Conservation (phyloP, 352 stramenopile species). For the Phytophthora cryptogea region DNA sequence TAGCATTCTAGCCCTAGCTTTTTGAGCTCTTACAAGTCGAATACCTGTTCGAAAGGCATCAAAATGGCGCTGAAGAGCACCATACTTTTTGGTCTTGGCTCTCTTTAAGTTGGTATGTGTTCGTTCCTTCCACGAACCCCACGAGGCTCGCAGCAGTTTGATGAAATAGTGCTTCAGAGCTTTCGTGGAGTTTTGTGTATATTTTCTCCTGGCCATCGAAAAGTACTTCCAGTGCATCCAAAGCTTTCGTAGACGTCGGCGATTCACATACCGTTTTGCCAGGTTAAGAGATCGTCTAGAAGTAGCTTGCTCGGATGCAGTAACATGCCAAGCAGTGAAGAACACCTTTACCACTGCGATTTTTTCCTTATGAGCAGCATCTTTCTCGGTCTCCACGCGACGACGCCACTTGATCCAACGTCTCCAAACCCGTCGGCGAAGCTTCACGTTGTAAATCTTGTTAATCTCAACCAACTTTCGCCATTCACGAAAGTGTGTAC, state of each 20-base stretch:
- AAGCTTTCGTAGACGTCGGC: conserved; percentile 60
- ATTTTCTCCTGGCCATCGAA: conserved; percentile 62
- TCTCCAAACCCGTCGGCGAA: conserved; percentile 41
- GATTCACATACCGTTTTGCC: conserved; percentile 66
- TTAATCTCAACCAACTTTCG: conserved; percentile 29
- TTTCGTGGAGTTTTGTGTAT: conserved; percentile 73
- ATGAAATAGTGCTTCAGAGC: conserved; percentile 79
- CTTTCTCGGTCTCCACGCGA: conserved; percentile 22
- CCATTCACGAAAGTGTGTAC: conserved; percentile 35
- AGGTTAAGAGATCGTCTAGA: conserved; percentile 53
- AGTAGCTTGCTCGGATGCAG: conserved; percentile 38
- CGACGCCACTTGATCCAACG: conserved; percentile 36
- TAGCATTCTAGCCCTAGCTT: conserved; percentile 30
- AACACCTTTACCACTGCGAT: conserved; percentile 28
- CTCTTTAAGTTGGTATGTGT: conserved; percentile 46
- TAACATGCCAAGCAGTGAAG: conserved; percentile 51
- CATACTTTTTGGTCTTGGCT: conserved; percentile 53
- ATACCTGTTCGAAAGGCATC: conserved; percentile 50
- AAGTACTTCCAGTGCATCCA: conserved; percentile 87
- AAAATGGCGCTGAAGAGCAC: conserved; percentile 53
- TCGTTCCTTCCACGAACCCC: conserved; percentile 51
- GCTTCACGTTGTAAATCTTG: conserved; percentile 21
- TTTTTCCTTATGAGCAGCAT: conserved; percentile 25
- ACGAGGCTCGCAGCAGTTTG: conserved; percentile 62
- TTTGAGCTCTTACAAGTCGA: conserved; percentile 26